phyloP scores from a whole-genome alignment of 2,329 filamentous ascomycete genomes.

The Eutypella sp. region DNA sequence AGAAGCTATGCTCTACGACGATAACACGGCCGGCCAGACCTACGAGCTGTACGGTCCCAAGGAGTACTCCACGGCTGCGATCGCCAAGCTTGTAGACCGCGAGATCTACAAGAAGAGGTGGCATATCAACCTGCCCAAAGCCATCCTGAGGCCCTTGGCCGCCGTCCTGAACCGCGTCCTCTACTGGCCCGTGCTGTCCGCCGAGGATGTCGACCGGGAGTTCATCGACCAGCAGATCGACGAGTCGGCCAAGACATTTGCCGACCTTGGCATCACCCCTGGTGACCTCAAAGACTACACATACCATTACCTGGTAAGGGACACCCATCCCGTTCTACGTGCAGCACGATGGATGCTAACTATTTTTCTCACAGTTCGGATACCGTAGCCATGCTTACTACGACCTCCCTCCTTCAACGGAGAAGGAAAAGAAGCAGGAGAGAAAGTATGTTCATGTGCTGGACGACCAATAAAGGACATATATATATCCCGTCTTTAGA shows the following conservation, averaged over 20 bases:
- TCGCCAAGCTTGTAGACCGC: conserved; percentile 79
- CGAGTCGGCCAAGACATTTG: conserved; percentile 87
- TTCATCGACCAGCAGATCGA: conserved; percentile 93
- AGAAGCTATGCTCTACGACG: conserved; percentile 85
- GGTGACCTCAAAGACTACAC: conserved; percentile 81
- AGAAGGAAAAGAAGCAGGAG: conserved; percentile 90
- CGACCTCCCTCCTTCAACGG: conserved; percentile 89
- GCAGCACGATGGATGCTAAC: conserved; percentile 26
- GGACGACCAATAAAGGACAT: conserved; percentile 66
- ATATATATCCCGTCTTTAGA: no score
- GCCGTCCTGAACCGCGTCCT: conserved; percentile 72
- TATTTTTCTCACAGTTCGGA: conserved; percentile 59
- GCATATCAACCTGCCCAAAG: conserved; percentile 87
- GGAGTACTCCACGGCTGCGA: conserved; percentile 84
- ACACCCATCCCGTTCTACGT: background rate
- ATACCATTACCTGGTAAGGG: conserved; percentile 85
- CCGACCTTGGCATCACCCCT: conserved; percentile 85
- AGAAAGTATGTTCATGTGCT: conserved; percentile 95
- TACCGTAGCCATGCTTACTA: conserved; percentile 87
- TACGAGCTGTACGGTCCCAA: conserved; percentile 93
- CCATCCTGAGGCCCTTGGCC: conserved; percentile 69
- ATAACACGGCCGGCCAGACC: conserved; percentile 83
- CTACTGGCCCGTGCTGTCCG: conserved; percentile 83
- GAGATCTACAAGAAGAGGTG: conserved; percentile 88
- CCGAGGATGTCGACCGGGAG: conserved; percentile 85